These are phyloP conservation scores for Metschnikowia sp. DNA, from an alignment of 805 yeast species.

Conservation along the genomic window DNA sequence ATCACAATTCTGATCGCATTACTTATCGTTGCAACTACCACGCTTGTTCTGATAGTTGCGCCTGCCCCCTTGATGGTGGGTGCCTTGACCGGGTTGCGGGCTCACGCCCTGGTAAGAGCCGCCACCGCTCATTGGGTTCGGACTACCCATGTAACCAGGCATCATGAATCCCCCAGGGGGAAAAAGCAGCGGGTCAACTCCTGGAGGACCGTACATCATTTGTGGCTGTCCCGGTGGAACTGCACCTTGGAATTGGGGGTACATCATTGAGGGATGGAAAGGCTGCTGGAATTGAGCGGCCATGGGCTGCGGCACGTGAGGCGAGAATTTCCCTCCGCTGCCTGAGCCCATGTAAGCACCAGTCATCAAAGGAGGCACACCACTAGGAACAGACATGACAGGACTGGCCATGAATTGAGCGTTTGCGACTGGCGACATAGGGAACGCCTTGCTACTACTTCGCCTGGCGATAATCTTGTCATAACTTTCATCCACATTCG, in stretches of 20 bases:
- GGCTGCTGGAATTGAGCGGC: slow-evolving; percentile 37
- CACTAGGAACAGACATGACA: slow-evolving; percentile 18
- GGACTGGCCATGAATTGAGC: slow-evolving; percentile 33
- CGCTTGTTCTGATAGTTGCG: slow-evolving; percentile 14
- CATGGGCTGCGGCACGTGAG: slow-evolving; percentile 31
- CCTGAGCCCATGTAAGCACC: slow-evolving; percentile 12
- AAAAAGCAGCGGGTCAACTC: slow-evolving; percentile 29
- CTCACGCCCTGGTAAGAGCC: slow-evolving; percentile 13
- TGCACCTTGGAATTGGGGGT: slow-evolving; percentile 32
- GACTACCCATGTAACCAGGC: slow-evolving; percentile 26
- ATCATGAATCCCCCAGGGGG: slow-evolving; percentile 37
- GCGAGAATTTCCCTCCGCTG: slow-evolving; percentile 19
- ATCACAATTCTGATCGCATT: background rate
- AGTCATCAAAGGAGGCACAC: slow-evolving; percentile 22
- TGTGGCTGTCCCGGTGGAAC: slow-evolving; percentile 34
- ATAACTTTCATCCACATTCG: slow-evolving; percentile 56
- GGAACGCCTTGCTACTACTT: slow-evolving; percentile 8
- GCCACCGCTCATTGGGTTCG: slow-evolving; percentile 29
- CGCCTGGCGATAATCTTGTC: slow-evolving; percentile 47
- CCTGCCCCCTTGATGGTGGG: slow-evolving; percentile 12
- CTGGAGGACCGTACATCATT: slow-evolving; percentile 29
- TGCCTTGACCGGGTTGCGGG: slow-evolving; percentile 5
- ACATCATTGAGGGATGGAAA: slow-evolving; percentile 36
- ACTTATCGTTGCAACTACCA: slow-evolving; percentile 1
- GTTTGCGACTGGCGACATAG: slow-evolving; percentile 17